Percentiles rank a stretch among this genome's conserved stretches.
Conservation (phyloP, 768 basidiomycete genomes). For the Tricholoma sp. region DNA sequence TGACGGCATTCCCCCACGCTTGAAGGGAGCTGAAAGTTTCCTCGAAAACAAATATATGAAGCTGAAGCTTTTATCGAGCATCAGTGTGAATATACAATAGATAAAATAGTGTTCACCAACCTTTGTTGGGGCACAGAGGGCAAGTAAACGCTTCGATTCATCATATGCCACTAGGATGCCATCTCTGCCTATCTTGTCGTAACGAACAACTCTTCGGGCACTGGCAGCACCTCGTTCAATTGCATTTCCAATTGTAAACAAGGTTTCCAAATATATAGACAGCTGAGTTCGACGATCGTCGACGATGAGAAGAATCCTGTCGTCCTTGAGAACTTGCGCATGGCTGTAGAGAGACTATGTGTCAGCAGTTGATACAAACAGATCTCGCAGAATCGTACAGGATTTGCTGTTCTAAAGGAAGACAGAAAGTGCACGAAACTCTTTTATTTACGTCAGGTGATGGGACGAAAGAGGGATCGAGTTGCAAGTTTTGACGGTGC, state of each 20-base stretch:
- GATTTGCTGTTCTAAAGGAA: conserved; percentile 19
- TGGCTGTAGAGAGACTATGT: conserved; percentile 11
- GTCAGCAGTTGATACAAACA: not conserved
- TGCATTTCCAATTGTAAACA: conserved; percentile 25
- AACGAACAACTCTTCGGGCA: conserved; percentile 28
- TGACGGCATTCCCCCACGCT: conserved; percentile 33
- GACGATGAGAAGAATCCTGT: conserved; percentile 38
- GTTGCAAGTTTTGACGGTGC: conserved; percentile 30
- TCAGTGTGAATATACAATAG: not conserved
- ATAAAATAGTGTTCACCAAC: conserved; percentile 8
- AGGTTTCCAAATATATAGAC: conserved; percentile 33
- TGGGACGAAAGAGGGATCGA: conserved; percentile 28
- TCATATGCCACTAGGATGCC: conserved; percentile 43
- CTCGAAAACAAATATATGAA: conserved; percentile 46
- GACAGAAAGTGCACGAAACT: conserved; percentile 21
- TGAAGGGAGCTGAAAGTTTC: conserved; percentile 38
- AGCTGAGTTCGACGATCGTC: conserved; percentile 29
- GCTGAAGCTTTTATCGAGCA: conserved; percentile 18
- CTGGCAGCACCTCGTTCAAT: conserved; percentile 14
- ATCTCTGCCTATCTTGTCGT: conserved; percentile 41
- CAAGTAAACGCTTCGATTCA: conserved; percentile 44
- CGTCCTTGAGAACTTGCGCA: conserved; percentile 34
- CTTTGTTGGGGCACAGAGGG: conserved; percentile 38
- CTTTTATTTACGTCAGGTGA: conserved; percentile 19
- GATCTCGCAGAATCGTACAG: conserved; percentile 20